A percentile compares a stretch with the other conserved stretches of the same genome.
phyloP scores from a whole-genome alignment of 495 filamentous ascomycete species.

The Hyaloscypha hepaticicola region DNA sequence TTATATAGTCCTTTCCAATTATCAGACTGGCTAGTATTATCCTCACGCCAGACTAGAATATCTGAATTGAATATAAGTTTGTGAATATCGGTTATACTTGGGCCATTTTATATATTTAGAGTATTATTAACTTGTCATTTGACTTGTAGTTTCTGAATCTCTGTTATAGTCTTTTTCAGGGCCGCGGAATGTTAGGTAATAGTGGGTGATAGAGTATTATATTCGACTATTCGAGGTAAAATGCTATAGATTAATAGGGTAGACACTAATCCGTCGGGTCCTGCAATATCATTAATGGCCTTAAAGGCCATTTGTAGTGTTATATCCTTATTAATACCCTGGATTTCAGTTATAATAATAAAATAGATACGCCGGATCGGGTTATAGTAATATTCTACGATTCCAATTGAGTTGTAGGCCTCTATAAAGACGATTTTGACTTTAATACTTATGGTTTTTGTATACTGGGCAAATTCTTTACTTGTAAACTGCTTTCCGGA shows the following conservation, averaged over 20 bases:
- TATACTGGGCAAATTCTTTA: too few relatives aligned
- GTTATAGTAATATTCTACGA: constrained; percentile 27
- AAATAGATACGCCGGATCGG: constrained; percentile 20
- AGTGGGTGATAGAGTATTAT: too few relatives aligned
- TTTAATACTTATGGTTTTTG: too few relatives aligned
- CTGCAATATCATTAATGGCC: too few relatives aligned
- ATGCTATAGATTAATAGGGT: too few relatives aligned
- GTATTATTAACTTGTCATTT: constrained; percentile 15
- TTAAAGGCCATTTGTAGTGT: too few relatives aligned
- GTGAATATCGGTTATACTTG: constrained; percentile 5
- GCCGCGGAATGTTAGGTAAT: too few relatives aligned
- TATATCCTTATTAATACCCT: constrained; percentile 1
- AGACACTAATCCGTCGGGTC: too few relatives aligned
- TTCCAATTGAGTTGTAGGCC: constrained; percentile 29
- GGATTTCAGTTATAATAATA: constrained; percentile 26
- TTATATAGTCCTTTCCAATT: neutral
- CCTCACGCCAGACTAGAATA: constrained; percentile 2
- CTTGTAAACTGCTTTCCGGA: too few relatives aligned
- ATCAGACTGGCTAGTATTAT: constrained; percentile 2
- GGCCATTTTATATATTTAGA: constrained; percentile 23
- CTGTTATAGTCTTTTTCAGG: too few relatives aligned
- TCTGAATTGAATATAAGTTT: neutral
- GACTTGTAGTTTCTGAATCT: constrained; percentile 21
- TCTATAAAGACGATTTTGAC: too few relatives aligned
- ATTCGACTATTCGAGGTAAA: too few relatives aligned